Evolutionary conservation across 306 rosid genomes (phyloP), one percentile per base, ranked within the genome.

Genomic region (Inga leiocalycina): DNA sequence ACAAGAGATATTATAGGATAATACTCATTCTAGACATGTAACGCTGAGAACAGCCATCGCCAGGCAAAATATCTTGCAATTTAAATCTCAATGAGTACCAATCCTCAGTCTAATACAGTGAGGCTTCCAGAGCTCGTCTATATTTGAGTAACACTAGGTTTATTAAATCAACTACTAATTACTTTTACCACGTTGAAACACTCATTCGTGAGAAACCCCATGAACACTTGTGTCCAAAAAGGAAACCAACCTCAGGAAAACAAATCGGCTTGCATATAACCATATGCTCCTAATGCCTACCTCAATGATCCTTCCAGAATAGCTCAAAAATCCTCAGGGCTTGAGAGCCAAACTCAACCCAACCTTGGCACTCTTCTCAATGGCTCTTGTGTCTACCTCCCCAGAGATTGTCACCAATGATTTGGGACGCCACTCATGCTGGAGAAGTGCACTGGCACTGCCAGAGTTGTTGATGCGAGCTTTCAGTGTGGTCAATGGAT

Each of bases 381-480:
- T 90, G 57, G 97, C 91, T 88, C 85, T 90, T 70, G 97, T 88
- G 89, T 95, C 98, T 34, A 95, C 96, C 91, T 93, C 99, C 57
- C 97, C 98, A 22, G 98, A 89, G 77, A 95, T 67, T 61, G 98
- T 91, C 82, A 95, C 84, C 71, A 92, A 82, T 3, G 98, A 95
- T 46, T 93, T 95, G 64, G 98, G 98, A n/a, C 98, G 98, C 98
- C 99, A 95, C 85, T 95, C 98, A 2, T 95, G 98, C 94, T 92
- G 99, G 87, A 95, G 88, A 64, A 95, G 98, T 79, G 99, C 99
- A 75, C 87, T 93, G 19, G 90, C 94, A 87, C 71, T 89, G 74
- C 98, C 99, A 34, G 69, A 69, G 80, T 92, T 95, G 92, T 91
- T 95, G 65, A 91, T 90, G 0, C 97, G 92, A 20, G 91, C 98